Evolutionary conservation across 1,139 yeast species (phyloP).

Genomic region (Protomyces inundatus): DNA sequence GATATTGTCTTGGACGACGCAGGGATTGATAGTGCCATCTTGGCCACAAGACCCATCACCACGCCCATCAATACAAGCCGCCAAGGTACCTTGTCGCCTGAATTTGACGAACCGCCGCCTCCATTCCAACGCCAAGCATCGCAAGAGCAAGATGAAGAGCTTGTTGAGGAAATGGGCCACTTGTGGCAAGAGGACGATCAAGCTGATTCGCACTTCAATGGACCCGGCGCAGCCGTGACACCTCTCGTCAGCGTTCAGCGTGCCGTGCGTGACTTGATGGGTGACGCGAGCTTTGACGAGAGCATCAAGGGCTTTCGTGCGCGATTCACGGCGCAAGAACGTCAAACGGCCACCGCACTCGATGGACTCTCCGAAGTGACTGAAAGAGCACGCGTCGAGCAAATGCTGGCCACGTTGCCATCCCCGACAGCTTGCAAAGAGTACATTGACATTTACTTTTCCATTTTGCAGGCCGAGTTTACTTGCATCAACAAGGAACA

Average conservation of each 20-base stretch:
- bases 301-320: background rate
- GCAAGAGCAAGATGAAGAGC: background rate
- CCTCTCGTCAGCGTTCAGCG: background rate
- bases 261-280: slow-evolving; percentile 1
- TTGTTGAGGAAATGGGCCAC: slow-evolving; percentile 13
- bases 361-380: background rate
- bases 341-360: background rate
- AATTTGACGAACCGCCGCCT: background rate
- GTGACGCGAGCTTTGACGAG: slow-evolving; percentile 1
- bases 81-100: background rate
- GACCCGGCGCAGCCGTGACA: background rate
- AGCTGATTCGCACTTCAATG: background rate
- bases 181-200: background rate
- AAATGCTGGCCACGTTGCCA: background rate
- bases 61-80: background rate
- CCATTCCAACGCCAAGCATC: background rate
- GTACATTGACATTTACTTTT: slow-evolving; percentile 5
- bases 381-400: background rate
- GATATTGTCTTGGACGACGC: slow-evolving; percentile 8
- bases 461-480: background rate
- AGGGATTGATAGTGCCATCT: background rate
- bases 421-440: background rate
- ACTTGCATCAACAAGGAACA: slow-evolving; percentile 2
- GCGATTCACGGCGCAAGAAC: background rate
- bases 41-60: background rate